A percentile compares a stretch with the other conserved stretches of the same genome.
Evolutionary conservation across 129 eudicot species (phyloP).

Genomic region (Logfia minima): DNA sequence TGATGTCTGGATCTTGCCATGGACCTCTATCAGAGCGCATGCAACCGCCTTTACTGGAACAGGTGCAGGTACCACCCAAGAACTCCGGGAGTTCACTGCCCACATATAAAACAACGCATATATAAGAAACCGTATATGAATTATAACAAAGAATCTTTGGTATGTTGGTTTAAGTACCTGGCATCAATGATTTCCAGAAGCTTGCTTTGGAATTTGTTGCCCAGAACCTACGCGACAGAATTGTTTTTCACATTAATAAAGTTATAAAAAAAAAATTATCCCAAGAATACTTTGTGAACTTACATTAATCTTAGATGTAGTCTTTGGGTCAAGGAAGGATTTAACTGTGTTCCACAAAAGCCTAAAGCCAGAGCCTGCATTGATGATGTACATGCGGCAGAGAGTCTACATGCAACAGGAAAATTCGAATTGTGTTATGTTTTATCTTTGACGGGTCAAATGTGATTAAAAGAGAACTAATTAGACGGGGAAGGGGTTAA

Average conservation of each 20-base stretch:
- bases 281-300: slow-evolving; percentile 34
- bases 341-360: slow-evolving; percentile 95
- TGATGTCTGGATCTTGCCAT: slow-evolving; percentile 90
- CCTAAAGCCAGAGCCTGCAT: slow-evolving; percentile 98
- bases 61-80: slow-evolving; percentile 95
- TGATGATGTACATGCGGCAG: slow-evolving; percentile 96
- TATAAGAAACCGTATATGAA: background rate
- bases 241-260: slow-evolving; percentile 17
- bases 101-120: slow-evolving; percentile 16
- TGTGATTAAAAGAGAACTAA: background rate
- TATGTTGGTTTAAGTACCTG: slow-evolving; percentile 46
- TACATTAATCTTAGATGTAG: slow-evolving; percentile 93
- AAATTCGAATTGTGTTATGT: background rate
- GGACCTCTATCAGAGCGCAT: slow-evolving; percentile 95
- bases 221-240: slow-evolving; percentile 59
- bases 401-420: slow-evolving; percentile 52
- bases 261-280: too few relatives aligned
- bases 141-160: background rate
- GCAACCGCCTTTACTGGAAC: slow-evolving; percentile 85
- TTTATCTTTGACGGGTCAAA: background rate
- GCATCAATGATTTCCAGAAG: slow-evolving; percentile 95
- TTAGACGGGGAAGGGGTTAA: background rate
- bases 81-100: slow-evolving; percentile 94
- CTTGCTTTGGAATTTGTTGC: slow-evolving; percentile 91
- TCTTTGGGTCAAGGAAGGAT: slow-evolving; percentile 97